Evolutionary conservation across 176 grass and related monocot species (phyloP), one percentile per base, ranked within the genome.

Genomic region (Avena insularis): DNA sequence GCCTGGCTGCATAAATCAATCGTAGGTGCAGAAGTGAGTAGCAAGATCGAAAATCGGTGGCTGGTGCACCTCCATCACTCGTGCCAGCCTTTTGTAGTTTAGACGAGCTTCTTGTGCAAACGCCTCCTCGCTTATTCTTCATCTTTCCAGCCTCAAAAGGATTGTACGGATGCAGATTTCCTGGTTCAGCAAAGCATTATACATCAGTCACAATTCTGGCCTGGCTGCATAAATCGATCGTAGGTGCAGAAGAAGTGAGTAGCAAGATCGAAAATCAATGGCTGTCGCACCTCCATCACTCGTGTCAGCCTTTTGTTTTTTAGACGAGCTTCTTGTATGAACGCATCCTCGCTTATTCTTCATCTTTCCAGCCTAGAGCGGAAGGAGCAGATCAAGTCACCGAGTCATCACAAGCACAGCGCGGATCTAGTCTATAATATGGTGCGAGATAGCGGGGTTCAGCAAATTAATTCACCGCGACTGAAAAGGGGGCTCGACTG

Each of bases 291-390:
- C 71, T 74, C 45, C 43, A 12, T 12, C 49, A 49, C 11, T 74
- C 4, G n/a, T 74, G 71, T 11, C 46, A 49, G 71, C n/a, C 1
- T 74, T 74, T 74, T 49, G 71, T 74, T 74, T 74, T 48, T 74
- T 74, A 2, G 11, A 14, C 45, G n/a, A 47, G 71, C 71, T 50
- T 75, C 71, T 75, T 23, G 45, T 75, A 2, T 2, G 45, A 4
- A 75, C 12, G 6, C 71, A n/a, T 48, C 19, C 40, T 63, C 5
- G 63, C 63, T 66, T 33, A 6, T 2, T 66, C 46, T 75, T 75
- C 71, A 75, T 75, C 12, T 75, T 13, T 50, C 45, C 71, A 15
- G 45, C 45, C 46, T 75, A 50, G 12, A 75, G 71, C 2, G 5
- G n/a, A 14, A 50, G 46, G 5, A 74, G 25, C n/a, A 49, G 12